Evolutionary conservation across 2,329 filamentous ascomycete genomes (phyloP), one percentile per base, ranked within the genome.

Genomic region (Alternaria alternata): DNA sequence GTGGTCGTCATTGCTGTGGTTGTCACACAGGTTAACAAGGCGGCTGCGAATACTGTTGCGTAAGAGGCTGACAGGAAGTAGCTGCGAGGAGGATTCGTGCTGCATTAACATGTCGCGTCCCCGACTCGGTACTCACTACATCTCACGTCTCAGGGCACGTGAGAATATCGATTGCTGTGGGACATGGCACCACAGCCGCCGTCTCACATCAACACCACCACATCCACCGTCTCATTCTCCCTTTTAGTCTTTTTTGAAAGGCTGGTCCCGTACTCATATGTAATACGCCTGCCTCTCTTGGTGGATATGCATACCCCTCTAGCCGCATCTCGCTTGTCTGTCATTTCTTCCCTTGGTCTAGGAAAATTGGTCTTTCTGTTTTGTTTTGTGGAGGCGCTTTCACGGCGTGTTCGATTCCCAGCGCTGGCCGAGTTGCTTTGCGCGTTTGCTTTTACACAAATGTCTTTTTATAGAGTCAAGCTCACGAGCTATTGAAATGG

Each of bases 1-100:
- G 68, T 82, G 62, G 76, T 79, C 55, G 62, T 82, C 47, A 74
- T 82, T 53, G 75, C 72, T 30, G 78, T 78, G 28, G 71, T 78
- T 4, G 75, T 78, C 44, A 72, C 74, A 46, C 65, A 65, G 53
- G 59, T 70, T 64, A 71, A 70, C 61, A 68, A 72, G 48, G 60
- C 63, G 28, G 49, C 70, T 32, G 66, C 75, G 4, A 57, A 57
- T 38, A 24, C 42, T 12, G 20, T 7, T 28, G 18, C 42, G 4
- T 57, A 24, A 32, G 16, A 22, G 22, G 16, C n/a, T 8, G 7
- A 39, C 36, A 39, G 7, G 3, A 20, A 18, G 36, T 39, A 39
- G 36, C 36, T 3, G 14, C 14, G n/a, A 39, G 7, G 36, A 18
- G 7, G 3, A 20, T 9, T 39, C 5, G 4, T n/a, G 9, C n/a